These are phyloP conservation scores for Eutrema salsugineum DNA, from an alignment of 441 rosid genomes.

Conservation along the genomic window DNA sequence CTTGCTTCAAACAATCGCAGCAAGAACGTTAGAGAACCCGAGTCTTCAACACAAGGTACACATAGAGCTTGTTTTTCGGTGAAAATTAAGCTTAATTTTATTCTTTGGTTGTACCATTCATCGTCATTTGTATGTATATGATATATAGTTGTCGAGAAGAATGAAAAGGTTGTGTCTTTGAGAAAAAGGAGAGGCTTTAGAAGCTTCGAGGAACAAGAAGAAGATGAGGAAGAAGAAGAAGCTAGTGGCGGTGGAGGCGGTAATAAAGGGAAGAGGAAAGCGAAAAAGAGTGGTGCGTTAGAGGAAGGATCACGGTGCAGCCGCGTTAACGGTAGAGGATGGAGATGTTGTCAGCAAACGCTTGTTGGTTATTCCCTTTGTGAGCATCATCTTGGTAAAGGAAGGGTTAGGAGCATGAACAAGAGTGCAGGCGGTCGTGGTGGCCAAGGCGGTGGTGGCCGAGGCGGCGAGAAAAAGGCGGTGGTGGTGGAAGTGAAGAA, in stretches of 20 bases:
- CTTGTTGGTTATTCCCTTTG: conserved; percentile 91
- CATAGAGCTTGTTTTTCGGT: background rate
- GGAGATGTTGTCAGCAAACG: conserved; percentile 94
- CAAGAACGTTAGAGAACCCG: conserved; percentile 22
- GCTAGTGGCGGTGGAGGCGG: conserved; percentile 26
- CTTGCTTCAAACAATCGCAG: conserved; percentile 11
- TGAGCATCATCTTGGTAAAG: conserved; percentile 94
- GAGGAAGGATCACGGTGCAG: conserved; percentile 95
- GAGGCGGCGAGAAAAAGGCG: conserved; percentile 23
- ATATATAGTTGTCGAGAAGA: conserved; percentile 32
- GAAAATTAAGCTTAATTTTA: background rate
- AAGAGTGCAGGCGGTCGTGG: conserved; percentile 20
- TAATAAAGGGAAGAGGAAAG: conserved; percentile 38
- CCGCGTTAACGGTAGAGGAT: conserved; percentile 91
- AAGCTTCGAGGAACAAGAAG: conserved; percentile 31
- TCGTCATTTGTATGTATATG: conserved; percentile 16
- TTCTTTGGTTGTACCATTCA: conserved; percentile 19
- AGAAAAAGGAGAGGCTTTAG: conserved; percentile 65
- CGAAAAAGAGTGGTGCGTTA: conserved; percentile 37
- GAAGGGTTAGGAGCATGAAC: conserved; percentile 70
- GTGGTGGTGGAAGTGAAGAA: conserved; percentile 21
- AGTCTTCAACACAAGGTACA: conserved; percentile 25
- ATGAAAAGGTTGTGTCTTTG: conserved; percentile 44
- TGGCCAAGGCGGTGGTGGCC: background rate
- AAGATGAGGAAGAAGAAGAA: conserved; percentile 30